A percentile compares a stretch with the other conserved stretches of the same genome.
Conservation (phyloP, 140 eudicot genomes). For the Flaveria floridana region DNA sequence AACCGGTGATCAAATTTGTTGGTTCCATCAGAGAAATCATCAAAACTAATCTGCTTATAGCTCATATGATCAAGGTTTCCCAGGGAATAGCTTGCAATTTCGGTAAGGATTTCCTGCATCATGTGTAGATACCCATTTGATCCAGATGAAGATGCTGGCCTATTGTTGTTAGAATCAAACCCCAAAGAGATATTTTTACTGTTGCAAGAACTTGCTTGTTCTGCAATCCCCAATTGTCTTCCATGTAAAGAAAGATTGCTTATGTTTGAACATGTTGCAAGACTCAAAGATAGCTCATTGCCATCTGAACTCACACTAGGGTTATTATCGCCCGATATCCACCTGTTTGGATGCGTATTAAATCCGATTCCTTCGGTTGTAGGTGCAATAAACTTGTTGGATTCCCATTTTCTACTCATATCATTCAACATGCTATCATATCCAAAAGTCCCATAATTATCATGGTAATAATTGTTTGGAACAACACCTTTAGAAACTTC, state of each 20-base stretch:
- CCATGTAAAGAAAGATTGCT: conserved; percentile 48
- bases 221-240: conserved; percentile 40
- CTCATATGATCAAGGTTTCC: conserved; percentile 43
- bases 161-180: conserved; percentile 34
- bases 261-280: conserved; percentile 61
- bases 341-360: conserved; percentile 37
- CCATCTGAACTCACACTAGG: conserved; percentile 41
- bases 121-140: conserved; percentile 51
- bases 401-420: conserved; percentile 54
- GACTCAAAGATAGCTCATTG: conserved; percentile 73
- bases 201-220: conserved; percentile 50
- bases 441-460: conserved; percentile 30
- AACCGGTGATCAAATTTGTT: conserved; percentile 18
- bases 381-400: conserved; percentile 36
- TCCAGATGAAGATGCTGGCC: conserved; percentile 46
- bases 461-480: conserved; percentile 31
- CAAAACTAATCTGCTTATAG: conserved; percentile 26
- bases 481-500: conserved; percentile 26
- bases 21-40: conserved; percentile 32
- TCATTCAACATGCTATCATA: conserved; percentile 39
- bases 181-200: conserved; percentile 42
- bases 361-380: conserved; percentile 39
- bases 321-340: conserved; percentile 46
- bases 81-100: conserved; percentile 62
- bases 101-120: conserved; percentile 88